These are phyloP conservation scores for Wolfiporia cocos DNA, from an alignment of 1,284 basidiomycete species.

Conservation along the genomic window DNA sequence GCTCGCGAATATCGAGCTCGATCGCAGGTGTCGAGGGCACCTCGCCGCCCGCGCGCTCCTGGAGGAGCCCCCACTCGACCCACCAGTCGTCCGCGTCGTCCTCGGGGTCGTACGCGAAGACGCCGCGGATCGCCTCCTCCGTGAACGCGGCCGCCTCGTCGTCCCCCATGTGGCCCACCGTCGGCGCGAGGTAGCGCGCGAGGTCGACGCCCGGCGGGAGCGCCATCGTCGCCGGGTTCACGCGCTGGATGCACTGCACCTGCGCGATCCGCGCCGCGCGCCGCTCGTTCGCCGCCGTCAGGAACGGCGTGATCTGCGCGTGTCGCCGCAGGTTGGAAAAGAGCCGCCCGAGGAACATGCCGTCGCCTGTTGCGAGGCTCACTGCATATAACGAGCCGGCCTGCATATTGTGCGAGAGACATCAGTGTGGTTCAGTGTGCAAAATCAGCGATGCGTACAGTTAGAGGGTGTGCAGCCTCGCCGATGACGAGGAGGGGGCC, in stretches of 20 bases:
- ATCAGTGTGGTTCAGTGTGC: not conserved
- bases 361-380: slow-evolving; percentile 51
- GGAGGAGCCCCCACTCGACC: slow-evolving; percentile 29
- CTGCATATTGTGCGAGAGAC: slow-evolving; percentile 22
- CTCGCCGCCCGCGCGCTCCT: too few relatives aligned
- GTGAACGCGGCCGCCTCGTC: not conserved
- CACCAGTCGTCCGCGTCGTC: slow-evolving; percentile 33
- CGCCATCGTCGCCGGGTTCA: slow-evolving; percentile 17
- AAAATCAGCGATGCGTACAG: slow-evolving; percentile 29
- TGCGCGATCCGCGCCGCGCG: slow-evolving; percentile 18
- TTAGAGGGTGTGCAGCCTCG: slow-evolving; percentile 44
- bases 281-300: slow-evolving; percentile 48
- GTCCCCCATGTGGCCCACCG: not conserved
- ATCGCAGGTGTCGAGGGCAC: too few relatives aligned
- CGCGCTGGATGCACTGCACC: slow-evolving; percentile 12
- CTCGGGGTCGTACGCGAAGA: slow-evolving; percentile 31
- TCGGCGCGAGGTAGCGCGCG: slow-evolving; percentile 1
- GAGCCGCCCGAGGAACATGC: slow-evolving; percentile 47
- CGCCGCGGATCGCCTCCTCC: slow-evolving; percentile 13
- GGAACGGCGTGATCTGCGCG: slow-evolving; percentile 46
- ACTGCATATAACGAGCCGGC: slow-evolving; percentile 44
- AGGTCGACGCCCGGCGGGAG: slow-evolving; percentile 16
- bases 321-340: slow-evolving; percentile 44
- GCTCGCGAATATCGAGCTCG: too few relatives aligned
- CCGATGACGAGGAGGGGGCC: slow-evolving; percentile 21